These are phyloP conservation scores for Metschnikowia baotianmanensis DNA, from an alignment of 805 yeast genomes.

Conservation along the genomic window DNA sequence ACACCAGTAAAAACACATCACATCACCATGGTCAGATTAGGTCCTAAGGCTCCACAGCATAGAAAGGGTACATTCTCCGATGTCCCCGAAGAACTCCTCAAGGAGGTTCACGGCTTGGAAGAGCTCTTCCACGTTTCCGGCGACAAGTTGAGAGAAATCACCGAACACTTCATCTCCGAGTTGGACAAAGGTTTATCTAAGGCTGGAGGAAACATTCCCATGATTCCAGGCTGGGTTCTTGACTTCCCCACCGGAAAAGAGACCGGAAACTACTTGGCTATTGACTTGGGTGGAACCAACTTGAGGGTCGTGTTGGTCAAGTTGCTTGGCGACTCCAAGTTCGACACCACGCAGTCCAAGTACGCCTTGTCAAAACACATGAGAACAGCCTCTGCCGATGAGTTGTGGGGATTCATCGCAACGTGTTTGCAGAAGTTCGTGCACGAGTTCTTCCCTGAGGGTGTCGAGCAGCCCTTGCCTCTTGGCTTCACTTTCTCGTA, in stretches of 20 bases:
- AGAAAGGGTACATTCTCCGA: slow-evolving; percentile 64
- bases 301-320: slow-evolving; percentile 87
- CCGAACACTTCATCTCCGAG: slow-evolving; percentile 74
- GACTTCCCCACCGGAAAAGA: slow-evolving; percentile 92
- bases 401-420: slow-evolving; percentile 85
- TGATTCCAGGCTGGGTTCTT: slow-evolving; percentile 97
- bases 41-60: slow-evolving; percentile 79
- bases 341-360: slow-evolving; percentile 84
- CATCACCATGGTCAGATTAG: slow-evolving; percentile 68
- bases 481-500: slow-evolving; percentile 94
- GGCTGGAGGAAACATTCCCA: slow-evolving; percentile 85
- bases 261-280: slow-evolving; percentile 84
- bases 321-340: slow-evolving; percentile 77
- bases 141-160: slow-evolving; percentile 60
- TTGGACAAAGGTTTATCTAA: slow-evolving; percentile 76
- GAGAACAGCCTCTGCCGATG: slow-evolving; percentile 76
- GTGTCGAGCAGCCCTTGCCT: slow-evolving; percentile 56
- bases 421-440: slow-evolving; percentile 71
- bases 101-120: slow-evolving; percentile 59
- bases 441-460: slow-evolving; percentile 64
- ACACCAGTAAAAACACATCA: not conserved
- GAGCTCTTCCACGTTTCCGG: slow-evolving; percentile 58
- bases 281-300: slow-evolving; percentile 97
- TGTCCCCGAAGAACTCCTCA: slow-evolving; percentile 61
- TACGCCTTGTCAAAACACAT: slow-evolving; percentile 72